Conservation (phyloP, 306 rosid genomes). For the Oemleria cerasiformis region DNA sequence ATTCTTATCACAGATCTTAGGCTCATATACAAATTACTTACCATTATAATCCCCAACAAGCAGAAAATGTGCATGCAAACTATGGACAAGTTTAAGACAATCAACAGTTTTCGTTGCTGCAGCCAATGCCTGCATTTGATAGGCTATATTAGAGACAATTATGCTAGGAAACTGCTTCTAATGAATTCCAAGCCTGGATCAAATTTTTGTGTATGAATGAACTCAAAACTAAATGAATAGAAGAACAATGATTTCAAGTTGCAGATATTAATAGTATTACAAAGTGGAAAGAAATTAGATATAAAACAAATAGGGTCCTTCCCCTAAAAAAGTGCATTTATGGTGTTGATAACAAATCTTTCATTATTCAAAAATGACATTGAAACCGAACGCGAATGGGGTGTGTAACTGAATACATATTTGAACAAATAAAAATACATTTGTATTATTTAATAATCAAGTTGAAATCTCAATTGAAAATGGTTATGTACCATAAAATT, state of each 20-base stretch:
- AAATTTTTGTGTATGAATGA: neutral
- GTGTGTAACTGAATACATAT: neutral
- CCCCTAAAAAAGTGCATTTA: neutral
- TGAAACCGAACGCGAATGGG: no score
- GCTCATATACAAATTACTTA: conserved; percentile 42
- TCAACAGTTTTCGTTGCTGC: conserved; percentile 98
- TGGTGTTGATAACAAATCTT: neutral
- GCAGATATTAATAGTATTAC: neutral
- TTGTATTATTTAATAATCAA: neutral
- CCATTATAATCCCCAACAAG: conserved; percentile 80
- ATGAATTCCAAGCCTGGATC: conserved; percentile 12
- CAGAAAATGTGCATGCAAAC: conserved; percentile 87
- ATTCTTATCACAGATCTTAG: conserved; percentile 15
- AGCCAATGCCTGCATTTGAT: conserved; percentile 73
- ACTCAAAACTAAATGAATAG: neutral
- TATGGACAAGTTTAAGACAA: conserved; percentile 77
- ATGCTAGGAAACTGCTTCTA: neutral
- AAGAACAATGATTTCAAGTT: neutral
- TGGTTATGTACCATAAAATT: neutral
- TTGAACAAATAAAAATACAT: neutral
- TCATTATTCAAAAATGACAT: neutral
- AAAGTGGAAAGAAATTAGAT: neutral
- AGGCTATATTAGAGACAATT: conserved; percentile 8
- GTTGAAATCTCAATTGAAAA: neutral
- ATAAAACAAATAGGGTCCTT: neutral